phyloP scores from a whole-genome alignment of 2,329 filamentous ascomycete genomes.

The Diaporthe eres region DNA sequence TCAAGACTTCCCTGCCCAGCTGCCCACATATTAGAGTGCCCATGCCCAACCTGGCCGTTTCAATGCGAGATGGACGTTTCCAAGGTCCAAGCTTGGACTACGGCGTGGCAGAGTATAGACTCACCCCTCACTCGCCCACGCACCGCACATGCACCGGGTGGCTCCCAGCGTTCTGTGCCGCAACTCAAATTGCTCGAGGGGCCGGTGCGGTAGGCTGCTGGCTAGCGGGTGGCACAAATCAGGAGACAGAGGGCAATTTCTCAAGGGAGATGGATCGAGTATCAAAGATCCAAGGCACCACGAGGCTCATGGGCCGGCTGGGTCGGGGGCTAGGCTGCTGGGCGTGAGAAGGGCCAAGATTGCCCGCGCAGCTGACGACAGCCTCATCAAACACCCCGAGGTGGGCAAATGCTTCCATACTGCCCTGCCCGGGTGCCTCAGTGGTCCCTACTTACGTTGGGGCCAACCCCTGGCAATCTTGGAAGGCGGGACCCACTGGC shows the following conservation, averaged over 20 bases:
- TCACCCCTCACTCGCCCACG: neutral
- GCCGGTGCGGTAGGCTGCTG: constrained; percentile 15
- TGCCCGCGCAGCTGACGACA: constrained; percentile 19
- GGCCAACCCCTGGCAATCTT: constrained; percentile 27
- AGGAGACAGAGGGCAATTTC: constrained; percentile 4
- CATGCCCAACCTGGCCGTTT: constrained; percentile 12
- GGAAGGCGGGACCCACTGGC: constrained; percentile 22
- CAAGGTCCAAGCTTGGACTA: constrained; percentile 5
- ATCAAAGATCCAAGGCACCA: neutral
- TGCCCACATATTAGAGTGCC: neutral
- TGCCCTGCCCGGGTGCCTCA: constrained; percentile 13
- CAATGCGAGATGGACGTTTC: constrained; percentile 15
- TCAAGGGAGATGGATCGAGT: constrained; percentile 7
- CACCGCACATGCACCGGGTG: neutral
- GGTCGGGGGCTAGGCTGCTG: neutral
- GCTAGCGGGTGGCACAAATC: constrained; percentile 8
- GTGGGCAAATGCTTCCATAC: neutral
- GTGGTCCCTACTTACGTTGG: neutral
- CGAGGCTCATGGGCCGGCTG: neutral
- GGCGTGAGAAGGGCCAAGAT: constrained; percentile 15
- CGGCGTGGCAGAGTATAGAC: neutral
- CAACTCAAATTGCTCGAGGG: constrained; percentile 23
- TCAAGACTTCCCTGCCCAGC: neutral
- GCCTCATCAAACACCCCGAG: constrained; percentile 18
- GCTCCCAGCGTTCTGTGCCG: constrained; percentile 3